Conservation (phyloP, 1,284 basidiomycete species). For the Gymnopus androsaceus region DNA sequence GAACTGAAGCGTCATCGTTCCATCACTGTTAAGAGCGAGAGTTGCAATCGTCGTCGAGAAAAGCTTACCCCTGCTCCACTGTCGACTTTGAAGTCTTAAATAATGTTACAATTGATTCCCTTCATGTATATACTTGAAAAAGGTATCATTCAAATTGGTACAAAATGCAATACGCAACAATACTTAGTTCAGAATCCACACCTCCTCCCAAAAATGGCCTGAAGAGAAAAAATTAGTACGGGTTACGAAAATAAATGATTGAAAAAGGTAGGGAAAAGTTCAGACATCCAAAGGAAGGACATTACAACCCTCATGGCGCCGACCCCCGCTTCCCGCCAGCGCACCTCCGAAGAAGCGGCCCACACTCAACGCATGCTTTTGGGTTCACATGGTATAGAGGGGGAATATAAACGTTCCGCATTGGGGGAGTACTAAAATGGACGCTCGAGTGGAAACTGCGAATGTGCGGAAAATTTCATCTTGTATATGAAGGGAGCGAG, state of each 20-base stretch:
- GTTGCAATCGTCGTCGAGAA: no score
- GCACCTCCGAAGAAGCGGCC: constrained; percentile 53
- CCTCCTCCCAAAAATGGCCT: no score
- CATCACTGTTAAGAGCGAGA: no score
- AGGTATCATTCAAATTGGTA: no score
- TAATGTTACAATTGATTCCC: no score
- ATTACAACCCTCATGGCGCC: constrained; percentile 56
- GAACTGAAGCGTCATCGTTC: no score
- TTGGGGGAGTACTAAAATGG: constrained; percentile 73
- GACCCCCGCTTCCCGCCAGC: constrained; percentile 66
- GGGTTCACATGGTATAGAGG: constrained; percentile 46
- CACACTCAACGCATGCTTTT: constrained; percentile 47
- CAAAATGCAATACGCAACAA: no score
- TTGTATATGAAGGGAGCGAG: constrained; percentile 29
- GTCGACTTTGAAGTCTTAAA: no score
- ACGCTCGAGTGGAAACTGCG: constrained; percentile 78
- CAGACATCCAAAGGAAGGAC: constrained; percentile 80
- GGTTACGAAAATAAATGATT: neutral
- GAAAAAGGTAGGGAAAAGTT: constrained; percentile 32
- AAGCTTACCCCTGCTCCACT: no score
- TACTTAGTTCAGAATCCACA: no score
- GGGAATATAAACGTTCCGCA: constrained; percentile 56
- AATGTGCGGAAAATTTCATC: constrained; percentile 71
- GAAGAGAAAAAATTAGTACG: neutral
- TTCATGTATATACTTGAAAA: no score